Evolutionary conservation across 2,329 filamentous ascomycete genomes (phyloP), one percentile per base, ranked within the genome.

Genomic region (Cladophialophora carrionii): DNA sequence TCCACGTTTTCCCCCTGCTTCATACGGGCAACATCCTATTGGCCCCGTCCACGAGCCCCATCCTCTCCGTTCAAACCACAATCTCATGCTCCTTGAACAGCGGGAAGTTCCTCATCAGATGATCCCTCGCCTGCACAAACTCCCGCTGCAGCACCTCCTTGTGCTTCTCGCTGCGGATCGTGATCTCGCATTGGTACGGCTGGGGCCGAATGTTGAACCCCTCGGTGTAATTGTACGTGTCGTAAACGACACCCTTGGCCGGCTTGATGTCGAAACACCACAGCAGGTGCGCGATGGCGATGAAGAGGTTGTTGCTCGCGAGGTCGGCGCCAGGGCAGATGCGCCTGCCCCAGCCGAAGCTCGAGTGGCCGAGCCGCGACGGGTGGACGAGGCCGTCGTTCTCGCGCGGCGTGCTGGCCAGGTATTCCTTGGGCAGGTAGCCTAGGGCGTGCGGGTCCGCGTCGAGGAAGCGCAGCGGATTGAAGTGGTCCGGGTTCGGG

Each of bases 211-310:
- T 65, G 54, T 69, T 69, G 64, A 69, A 69, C 1, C 67, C 67
- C 26, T 65, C 67, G 10, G 64, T 65, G 52, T 69, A 69, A 53
- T 69, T 60, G 52, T 64, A 69, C 48, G 64, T 66, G 54, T 69
- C 64, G 57, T 69, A 69, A 3, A 67, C 60, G 29, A 52, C 57
- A 24, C 62, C 66, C 37, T 67, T 68, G 31, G 59, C 31, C 14
- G 68, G 66, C 7, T 29, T 24, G 51, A 85, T 75, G 58, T 84
- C 83, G 3, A 83, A 84, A 2, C 83, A 83, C 61, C 84, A 78
- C 63, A 87, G 82, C 80, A 87, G 83, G 34, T 84, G 76, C 0
- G 83, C 81, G 63, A 87, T 83, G n/a, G 84, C 84, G 65, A 86
- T 83, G 70, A 85, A 70, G 74, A 81, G 59, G 73, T 74, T 74